Evolutionary conservation across 768 basidiomycete species (phyloP).

Genomic region (Thelephora ganbajun): DNA sequence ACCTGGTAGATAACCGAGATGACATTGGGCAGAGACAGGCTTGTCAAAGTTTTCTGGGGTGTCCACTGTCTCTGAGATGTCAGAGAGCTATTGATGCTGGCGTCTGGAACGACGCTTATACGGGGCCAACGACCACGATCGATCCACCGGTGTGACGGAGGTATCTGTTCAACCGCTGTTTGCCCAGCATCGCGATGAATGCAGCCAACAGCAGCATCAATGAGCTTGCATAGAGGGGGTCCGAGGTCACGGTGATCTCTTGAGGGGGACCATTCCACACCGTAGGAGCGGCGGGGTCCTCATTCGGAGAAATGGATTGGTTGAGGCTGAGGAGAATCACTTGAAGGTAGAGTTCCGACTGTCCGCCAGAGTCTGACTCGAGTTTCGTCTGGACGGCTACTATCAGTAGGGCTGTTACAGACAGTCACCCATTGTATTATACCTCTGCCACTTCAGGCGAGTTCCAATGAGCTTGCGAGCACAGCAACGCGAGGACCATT

Average conservation of each 20-base stretch:
- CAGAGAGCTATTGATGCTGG: constrained; percentile 8
- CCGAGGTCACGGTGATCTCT: constrained; percentile 24
- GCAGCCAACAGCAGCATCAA: constrained; percentile 27
- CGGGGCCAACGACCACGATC: constrained; percentile 6
- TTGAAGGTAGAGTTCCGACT: no score
- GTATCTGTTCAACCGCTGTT: constrained; percentile 27
- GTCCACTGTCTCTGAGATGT: not conserved
- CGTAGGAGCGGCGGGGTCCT: not conserved
- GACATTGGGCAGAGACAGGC: no score
- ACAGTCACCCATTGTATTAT: no score
- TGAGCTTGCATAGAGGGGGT: constrained; percentile 24
- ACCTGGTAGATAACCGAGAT: no score
- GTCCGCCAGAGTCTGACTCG: constrained; percentile 9
- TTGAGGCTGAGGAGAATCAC: no score
- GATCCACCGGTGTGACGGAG: constrained; percentile 4
- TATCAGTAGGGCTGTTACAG: no score
- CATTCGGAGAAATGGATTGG: constrained; percentile 4
- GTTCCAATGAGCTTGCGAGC: no score
- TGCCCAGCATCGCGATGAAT: constrained; percentile 29
- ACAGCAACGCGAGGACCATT: no score
- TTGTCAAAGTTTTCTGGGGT: no score
- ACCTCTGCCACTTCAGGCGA: no score
- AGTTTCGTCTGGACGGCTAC: constrained; percentile 12
- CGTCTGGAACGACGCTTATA: constrained; percentile 10
- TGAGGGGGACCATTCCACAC: no score